Evolutionary conservation across 73 alveolate species (phyloP), one percentile per base, ranked within the genome.

Genomic region (Stentor roeselii): DNA sequence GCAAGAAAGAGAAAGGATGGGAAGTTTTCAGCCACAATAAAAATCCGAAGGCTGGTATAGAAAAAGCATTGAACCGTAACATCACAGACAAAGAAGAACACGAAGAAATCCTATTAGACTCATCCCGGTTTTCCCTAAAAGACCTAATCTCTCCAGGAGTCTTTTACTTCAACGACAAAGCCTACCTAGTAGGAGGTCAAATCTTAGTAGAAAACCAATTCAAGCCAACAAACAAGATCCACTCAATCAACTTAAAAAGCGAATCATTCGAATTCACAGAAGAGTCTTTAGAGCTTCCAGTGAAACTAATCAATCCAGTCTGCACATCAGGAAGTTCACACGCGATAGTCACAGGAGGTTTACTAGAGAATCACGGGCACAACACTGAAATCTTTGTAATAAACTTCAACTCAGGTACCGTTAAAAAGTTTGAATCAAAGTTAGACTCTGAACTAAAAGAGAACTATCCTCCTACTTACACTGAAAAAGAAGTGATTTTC

Each of bases 11-110:
- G 21, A 50, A 50, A 50, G 6, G 21, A 6, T 50, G 67, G 67
- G 67, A 50, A 50, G 21, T 50, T 6, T 50, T 50, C 67, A 11
- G 30, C 30, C 67, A 50, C 21, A 50, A 11, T 11, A 50, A 50
- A 21, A 21, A 50, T 11, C 6, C 6, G 6, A 50, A 21, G 67
- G 67, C 6, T 11, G 21, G 67, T 21, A 50, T 50, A 11, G 30
- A 50, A 50, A 50, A 50, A 50, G 67, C 67, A 11, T 50, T 50
- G 21, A 21, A 21, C 30, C 6, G 67, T 11, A 50, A 50, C 6
- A 50, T 50, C 67, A 50, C 67, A 21, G 67, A 50, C 21, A 50
- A 50, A 50, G 67, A 50, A 50, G 67, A 50, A 50, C 67, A 50
- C 21, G 67, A 50, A 21, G 67, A 50, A 50, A 50, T 50, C 6